Base-by-base conservation (phyloP, 2,329 filamentous ascomycete genomes). In the Coniochaeta ligniaria region DNA sequence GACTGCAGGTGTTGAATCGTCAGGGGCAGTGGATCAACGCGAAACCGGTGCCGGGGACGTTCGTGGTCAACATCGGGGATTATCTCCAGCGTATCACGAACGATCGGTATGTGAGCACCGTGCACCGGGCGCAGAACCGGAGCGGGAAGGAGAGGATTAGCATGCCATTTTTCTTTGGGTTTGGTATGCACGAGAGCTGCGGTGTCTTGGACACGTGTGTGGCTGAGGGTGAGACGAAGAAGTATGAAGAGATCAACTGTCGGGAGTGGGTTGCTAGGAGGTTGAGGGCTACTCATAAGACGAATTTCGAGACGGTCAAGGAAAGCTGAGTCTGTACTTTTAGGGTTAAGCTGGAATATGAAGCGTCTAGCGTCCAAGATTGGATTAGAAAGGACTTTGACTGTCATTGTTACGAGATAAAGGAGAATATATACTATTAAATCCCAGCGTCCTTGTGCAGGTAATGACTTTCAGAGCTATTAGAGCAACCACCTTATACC, bases 11-110 rank as follows among this genome's bases (percentile, higher is more conserved):
- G 0, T 67, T 78, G 43, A 73, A 76, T 41, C 67, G 66, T 0
- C 60, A 73, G 62, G 64, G 72, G 14, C 63, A 75, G 47, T 82
- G 78, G 78, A 68, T 80, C 35, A 69, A 72, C 8, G 76, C 77
- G 0, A 63, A 65, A 4, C 76, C 78, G 2, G 66, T 78, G 1
- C 71, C 72, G 1, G 75, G 72, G 1, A 73, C 78, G 0, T 73
- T 81, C 54, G 78, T 83, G 17, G 77, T 83, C n/a, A 83, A 83
- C 59, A 76, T 82, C 20, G 80, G 74, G 6, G 78, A 83, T 64
- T 80, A 76, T 59, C 67, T 83, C 63, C 79, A 80, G 73, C 73
- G 79, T 17, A 79, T 78, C 70, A 81, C 79, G 1, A 83, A 83
- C 60, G 80, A 77, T 20, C 61, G 69, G 54, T 82, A 80, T 60